Evolutionary conservation across 768 basidiomycete species (phyloP), one percentile per base, ranked within the genome.

Genomic region (Auriscalpium vulgare): DNA sequence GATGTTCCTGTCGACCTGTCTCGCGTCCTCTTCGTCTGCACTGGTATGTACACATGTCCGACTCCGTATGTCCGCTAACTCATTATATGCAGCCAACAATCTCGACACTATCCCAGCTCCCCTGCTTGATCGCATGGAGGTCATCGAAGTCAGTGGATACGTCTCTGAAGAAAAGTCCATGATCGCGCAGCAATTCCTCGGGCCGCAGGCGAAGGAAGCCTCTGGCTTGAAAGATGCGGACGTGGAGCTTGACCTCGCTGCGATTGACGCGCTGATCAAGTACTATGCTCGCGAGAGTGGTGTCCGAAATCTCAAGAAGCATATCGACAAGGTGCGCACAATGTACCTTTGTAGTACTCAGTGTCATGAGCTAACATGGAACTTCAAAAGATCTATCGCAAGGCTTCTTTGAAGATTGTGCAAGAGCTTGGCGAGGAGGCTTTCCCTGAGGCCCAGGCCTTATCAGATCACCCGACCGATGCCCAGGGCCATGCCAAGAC

Each of bases 211-310:
- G 6, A 94, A 86, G 74, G 91, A 93, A 60, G 83, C 91, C 3
- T 85, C 87, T 21, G 95, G 95, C 10, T 76, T 99, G 29, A 87
- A 87, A 67, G 78, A 82, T 16, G 91, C 88, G 1, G 88, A 97
- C 67, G 89, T 99, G 4, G 70, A 79, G 53, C 74, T 99, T 14
- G 85, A 91, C 17, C 77, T 81, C 7, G 76, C 80, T 10, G 83
- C 94, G 0, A 85, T 98, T 47, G 91, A 95, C 62, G 73, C 82
- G 10, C 78, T 99, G 52, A 98, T 99, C 74, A 89, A 95, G 68
- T 97, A 94, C 69, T 98, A 98, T 70, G 95, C 92, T 68, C 81
- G 97, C 21, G 97, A 99, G 74, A 95, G 92, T 63, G 97, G 97
- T 46, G 97, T 99, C 35, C 78, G 97, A 50, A 93, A 94, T 66